Evolutionary conservation across 805 yeast genomes (phyloP), one percentile per base, ranked within the genome.

Genomic region (Maudiozyma pseudohumilis): DNA sequence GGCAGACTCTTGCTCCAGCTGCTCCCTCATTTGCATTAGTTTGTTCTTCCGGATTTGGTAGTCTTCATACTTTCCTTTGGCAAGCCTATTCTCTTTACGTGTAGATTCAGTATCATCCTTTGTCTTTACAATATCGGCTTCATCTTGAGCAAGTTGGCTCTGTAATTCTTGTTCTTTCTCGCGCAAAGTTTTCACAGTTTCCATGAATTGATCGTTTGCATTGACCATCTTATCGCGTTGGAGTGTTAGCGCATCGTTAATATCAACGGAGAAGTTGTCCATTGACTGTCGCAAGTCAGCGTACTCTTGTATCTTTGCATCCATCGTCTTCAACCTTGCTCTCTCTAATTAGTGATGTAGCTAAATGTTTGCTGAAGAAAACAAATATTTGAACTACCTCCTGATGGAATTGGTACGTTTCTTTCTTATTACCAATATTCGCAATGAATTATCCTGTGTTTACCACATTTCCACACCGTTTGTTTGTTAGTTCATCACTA

Each of bases 61-160:
- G 12, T 60, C 59, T 43, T 62, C 59, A 30, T 60, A 59, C 46
- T 65, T 53, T 32, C 53, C 44, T 35, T 62, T 63, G 19, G 64
- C 68, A 18, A 56, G 53, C 7, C 53, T 60, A 45, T 41, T 29
- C 49, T 57, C 47, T 30, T 46, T 16, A 42, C 50, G 44, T 13
- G 46, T 50, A 20, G 45, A 36, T 17, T 42, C 36, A 5, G 64
- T 54, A 27, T 58, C 54, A 21, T 47, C 49, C 29, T 52, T 49
- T 0, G 64, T 12, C 10, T 11, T 16, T 4, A 20, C 32, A 10
- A 36, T 21, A 10, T 26, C 35, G 6, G 6, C n/a, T 16, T 32
- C 54, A 21, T 59, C 56, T 10, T 44, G 49, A 29, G 58, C 60
- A 34, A 55, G 50, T 13, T 43, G 37, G 12, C 48, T 46, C 12